Percentiles rank a stretch among this genome's conserved stretches.
phyloP scores from a whole-genome alignment of 1,139 yeast genomes.

The Taphrina communis region DNA sequence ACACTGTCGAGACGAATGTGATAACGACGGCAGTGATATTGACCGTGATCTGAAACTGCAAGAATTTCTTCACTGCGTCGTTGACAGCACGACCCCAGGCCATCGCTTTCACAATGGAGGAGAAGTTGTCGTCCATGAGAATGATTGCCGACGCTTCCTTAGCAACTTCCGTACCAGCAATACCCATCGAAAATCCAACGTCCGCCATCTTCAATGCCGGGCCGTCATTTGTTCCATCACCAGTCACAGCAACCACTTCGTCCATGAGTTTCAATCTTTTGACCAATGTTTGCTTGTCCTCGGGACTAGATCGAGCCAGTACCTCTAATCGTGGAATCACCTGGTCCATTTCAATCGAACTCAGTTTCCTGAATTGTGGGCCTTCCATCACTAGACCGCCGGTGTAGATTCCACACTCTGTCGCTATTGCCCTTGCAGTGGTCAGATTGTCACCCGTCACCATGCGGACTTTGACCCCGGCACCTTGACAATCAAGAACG shows the following conservation, averaged over 20 bases:
- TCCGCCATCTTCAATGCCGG: constrained; percentile 92
- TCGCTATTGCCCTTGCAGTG: constrained; percentile 90
- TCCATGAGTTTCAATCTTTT: constrained; percentile 78
- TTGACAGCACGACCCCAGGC: constrained; percentile 99
- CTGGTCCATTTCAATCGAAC: constrained; percentile 61
- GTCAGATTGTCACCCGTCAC: constrained; percentile 93
- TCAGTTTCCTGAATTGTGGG: constrained; percentile 76
- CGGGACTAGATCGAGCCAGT: constrained; percentile 93
- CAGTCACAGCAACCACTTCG: constrained; percentile 97
- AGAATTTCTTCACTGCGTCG: constrained; percentile 88
- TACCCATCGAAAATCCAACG: constrained; percentile 94
- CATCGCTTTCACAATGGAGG: constrained; percentile 95
- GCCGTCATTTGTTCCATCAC: constrained; percentile 97
- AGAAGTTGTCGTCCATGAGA: constrained; percentile 92
- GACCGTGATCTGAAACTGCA: constrained; percentile 91
- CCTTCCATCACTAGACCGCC: constrained; percentile 84
- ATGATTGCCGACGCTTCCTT: constrained; percentile 94
- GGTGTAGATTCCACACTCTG: constrained; percentile 78
- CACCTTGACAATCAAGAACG: constrained; percentile 78
- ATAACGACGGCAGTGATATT: constrained; percentile 92
- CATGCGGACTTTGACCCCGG: constrained; percentile 96
- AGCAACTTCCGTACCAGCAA: constrained; percentile 92
- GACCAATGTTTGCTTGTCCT: constrained; percentile 86
- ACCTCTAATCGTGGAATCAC: constrained; percentile 78
- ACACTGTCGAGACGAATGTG: constrained; percentile 92